Conservation (phyloP, 1,284 basidiomycete genomes). For the Irpex lacteus region DNA sequence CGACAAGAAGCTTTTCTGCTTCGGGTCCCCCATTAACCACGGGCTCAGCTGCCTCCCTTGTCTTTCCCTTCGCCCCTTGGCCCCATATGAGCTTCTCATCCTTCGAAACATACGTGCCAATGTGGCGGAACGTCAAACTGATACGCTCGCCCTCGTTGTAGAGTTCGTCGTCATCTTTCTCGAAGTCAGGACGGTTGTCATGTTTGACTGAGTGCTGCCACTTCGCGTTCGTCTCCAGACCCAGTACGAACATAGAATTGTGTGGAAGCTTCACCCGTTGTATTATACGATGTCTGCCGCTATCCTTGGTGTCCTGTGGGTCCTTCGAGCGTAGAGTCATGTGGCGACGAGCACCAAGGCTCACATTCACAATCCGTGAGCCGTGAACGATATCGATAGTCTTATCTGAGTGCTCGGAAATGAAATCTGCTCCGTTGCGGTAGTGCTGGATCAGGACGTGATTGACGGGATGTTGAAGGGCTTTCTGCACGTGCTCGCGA, state of each 20-base stretch:
- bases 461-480: conserved; percentile 60
- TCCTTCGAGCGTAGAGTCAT: conserved; percentile 67
- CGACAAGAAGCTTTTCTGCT: conserved; percentile 47
- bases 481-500: conserved; percentile 54
- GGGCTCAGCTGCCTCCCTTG: conserved; percentile 41
- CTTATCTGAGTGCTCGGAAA: conserved; percentile 81
- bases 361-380: conserved; percentile 73
- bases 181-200: conserved; percentile 56
- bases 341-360: conserved; percentile 65
- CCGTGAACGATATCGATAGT: conserved; percentile 72
- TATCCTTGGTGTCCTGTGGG: conserved; percentile 6
- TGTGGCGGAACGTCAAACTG: conserved; percentile 73
- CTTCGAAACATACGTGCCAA: conserved; percentile 65
- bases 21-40: conserved; percentile 52
- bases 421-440: conserved; percentile 71
- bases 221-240: conserved; percentile 61
- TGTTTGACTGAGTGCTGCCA: conserved; percentile 72
- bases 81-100: conserved; percentile 57
- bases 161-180: conserved; percentile 53
- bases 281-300: conserved; percentile 29
- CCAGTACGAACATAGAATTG: conserved; percentile 77
- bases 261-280: conserved; percentile 71
- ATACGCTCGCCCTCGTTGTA: conserved; percentile 60
- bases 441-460: conserved; percentile 79
- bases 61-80: conserved; percentile 65